phyloP scores from a whole-genome alignment of 148 eudicot genomes.

The Camellia japonica region DNA sequence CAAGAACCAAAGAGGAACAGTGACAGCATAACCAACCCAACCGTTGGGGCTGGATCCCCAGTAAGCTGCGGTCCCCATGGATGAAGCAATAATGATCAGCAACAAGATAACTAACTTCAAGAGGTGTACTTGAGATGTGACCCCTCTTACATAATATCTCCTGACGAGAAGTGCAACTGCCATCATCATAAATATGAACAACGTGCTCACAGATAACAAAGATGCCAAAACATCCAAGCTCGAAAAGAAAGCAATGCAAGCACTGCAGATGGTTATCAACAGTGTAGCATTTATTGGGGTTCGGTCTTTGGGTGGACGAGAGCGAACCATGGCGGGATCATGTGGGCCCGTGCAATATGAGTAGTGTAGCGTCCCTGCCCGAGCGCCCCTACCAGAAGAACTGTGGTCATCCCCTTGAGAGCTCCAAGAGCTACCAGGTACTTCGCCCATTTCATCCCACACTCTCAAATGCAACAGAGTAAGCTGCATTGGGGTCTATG shows the following conservation, averaged over 20 bases:
- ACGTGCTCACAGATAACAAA: constrained; percentile 54
- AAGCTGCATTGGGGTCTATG: constrained; percentile 57
- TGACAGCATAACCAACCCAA: constrained; percentile 51
- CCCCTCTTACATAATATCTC: constrained; percentile 51
- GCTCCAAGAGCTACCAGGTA: constrained; percentile 69
- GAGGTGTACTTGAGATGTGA: constrained; percentile 33
- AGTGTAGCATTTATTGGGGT: constrained; percentile 72
- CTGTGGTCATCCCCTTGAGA: constrained; percentile 78
- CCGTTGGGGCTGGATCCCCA: constrained; percentile 42
- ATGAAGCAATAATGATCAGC: constrained; percentile 44
- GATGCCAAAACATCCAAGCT: constrained; percentile 45
- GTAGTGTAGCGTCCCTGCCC: constrained; percentile 66
- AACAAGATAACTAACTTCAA: constrained; percentile 33
- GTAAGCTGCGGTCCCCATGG: constrained; percentile 48
- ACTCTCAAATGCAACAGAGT: constrained; percentile 55
- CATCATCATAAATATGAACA: constrained; percentile 69
- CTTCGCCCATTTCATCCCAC: constrained; percentile 74
- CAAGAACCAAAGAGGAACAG: constrained; percentile 53
- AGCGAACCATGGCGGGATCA: constrained; percentile 69
- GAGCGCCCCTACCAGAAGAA: constrained; percentile 54
- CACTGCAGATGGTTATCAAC: constrained; percentile 36
- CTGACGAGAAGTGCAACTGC: constrained; percentile 62
- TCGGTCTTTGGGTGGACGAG: constrained; percentile 51
- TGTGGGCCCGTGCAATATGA: constrained; percentile 68
- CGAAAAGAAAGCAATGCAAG: constrained; percentile 58